Evolutionary conservation across 1,139 yeast genomes (phyloP).

Genomic region (Geotrichum carabidarum): DNA sequence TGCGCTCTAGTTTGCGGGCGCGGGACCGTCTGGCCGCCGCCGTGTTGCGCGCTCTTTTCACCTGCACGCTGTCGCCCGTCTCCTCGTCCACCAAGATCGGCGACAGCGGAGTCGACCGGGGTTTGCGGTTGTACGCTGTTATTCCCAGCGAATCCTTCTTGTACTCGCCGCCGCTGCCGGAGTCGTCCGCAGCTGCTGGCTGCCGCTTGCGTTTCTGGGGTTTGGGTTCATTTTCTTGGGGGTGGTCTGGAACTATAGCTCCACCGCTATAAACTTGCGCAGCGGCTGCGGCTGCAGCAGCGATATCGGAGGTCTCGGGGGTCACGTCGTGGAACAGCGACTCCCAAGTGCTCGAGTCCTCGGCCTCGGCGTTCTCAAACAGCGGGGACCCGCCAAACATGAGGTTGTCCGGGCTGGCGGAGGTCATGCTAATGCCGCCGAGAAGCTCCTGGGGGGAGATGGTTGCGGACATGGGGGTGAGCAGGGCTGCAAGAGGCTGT

Average conservation of each 20-base stretch:
- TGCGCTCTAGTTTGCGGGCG: constrained; percentile 91
- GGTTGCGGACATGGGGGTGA: constrained; percentile 29
- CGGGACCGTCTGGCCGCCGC: constrained; percentile 97
- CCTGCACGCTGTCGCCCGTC: constrained; percentile 32
- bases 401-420: constrained; percentile 15
- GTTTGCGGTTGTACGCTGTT: constrained; percentile 40
- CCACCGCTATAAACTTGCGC: background rate
- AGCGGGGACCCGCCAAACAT: constrained; percentile 33
- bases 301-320: background rate
- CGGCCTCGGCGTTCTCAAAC: constrained; percentile 34
- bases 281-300: constrained; percentile 1
- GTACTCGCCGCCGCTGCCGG: constrained; percentile 22
- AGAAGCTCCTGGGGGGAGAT: constrained; percentile 36
- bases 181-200: constrained; percentile 8
- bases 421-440: constrained; percentile 20
- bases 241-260: background rate
- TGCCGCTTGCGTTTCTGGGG: constrained; percentile 18
- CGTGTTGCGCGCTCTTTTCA: constrained; percentile 93
- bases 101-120: constrained; percentile 45
- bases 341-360: constrained; percentile 19
- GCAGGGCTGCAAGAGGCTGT: background rate
- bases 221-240: background rate
- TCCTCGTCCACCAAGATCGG: constrained; percentile 53
- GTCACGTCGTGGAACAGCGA: constrained; percentile 18
- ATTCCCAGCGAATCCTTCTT: constrained; percentile 39